Percentiles rank a stretch among this genome's conserved stretches.
Evolutionary conservation across 2,329 filamentous ascomycete genomes (phyloP).

Genomic region (Ploettnerulaceae sp.): DNA sequence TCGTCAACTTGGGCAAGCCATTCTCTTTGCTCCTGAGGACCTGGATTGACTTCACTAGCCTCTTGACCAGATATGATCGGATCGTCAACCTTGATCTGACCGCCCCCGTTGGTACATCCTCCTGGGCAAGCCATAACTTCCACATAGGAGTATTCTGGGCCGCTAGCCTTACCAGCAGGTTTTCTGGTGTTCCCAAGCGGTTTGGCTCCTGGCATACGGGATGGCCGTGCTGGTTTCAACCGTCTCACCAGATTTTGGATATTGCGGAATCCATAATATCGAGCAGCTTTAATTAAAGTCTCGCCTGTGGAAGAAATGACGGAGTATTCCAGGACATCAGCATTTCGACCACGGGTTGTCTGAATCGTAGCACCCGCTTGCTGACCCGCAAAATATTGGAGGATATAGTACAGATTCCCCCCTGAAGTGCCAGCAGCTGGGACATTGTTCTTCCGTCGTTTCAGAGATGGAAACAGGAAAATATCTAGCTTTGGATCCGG

Average conservation of each 20-base stretch:
- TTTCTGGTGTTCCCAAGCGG: constrained; percentile 52
- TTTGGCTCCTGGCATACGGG: constrained; percentile 73
- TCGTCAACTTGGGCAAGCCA: constrained; percentile 83
- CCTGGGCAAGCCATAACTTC: constrained; percentile 99
- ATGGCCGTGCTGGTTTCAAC: constrained; percentile 73
- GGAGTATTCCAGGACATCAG: constrained; percentile 83
- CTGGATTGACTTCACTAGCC: constrained; percentile 50
- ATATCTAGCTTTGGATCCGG: constrained; percentile 65
- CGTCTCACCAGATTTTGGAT: constrained; percentile 97
- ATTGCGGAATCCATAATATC: constrained; percentile 96
- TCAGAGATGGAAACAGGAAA: constrained; percentile 66
- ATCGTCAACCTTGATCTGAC: constrained; percentile 89
- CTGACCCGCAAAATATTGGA: constrained; percentile 66
- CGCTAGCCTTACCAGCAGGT: constrained; percentile 43
- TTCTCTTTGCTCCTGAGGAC: constrained; percentile 75
- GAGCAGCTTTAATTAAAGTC: constrained; percentile 70
- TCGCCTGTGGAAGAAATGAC: constrained; percentile 54
- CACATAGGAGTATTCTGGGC: constrained; percentile 78
- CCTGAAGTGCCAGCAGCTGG: constrained; percentile 73
- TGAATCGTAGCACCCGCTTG: constrained; percentile 69
- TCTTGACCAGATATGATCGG: constrained; percentile 52
- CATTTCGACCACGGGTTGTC: constrained; percentile 73
- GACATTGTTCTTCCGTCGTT: constrained; percentile 40
- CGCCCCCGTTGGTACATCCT: constrained; percentile 97
- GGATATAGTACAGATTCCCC: constrained; percentile 81